Conservation (phyloP, 768 basidiomycete genomes). For the Leccinum rimulosum region DNA sequence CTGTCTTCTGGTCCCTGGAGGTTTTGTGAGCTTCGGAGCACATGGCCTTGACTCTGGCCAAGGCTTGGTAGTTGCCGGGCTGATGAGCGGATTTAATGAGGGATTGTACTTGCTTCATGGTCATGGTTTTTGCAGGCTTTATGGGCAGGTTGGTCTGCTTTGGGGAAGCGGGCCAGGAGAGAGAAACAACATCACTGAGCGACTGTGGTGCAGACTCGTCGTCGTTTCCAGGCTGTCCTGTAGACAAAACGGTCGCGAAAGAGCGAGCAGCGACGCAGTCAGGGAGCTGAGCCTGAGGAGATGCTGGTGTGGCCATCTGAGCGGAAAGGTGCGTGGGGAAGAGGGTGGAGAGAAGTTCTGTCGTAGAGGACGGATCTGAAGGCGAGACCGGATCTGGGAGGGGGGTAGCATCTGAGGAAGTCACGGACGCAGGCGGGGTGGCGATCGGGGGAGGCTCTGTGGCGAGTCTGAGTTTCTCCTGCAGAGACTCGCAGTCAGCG, state of each 20-base stretch:
- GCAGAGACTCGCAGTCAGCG: conserved; percentile 33
- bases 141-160: conserved; percentile 13
- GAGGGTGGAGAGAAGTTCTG: conserved; percentile 20
- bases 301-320: conserved; percentile 31
- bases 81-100: conserved; percentile 44
- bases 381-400: conserved; percentile 1
- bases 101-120: conserved; percentile 39
- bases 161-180: conserved; percentile 26
- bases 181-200: conserved; percentile 19
- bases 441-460: conserved; percentile 8
- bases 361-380: conserved; percentile 14
- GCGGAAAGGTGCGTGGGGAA: conserved; percentile 23
- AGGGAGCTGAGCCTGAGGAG: conserved; percentile 34
- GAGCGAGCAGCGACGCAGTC: conserved; percentile 36
- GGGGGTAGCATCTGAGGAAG: not conserved
- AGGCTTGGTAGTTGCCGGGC: conserved; percentile 39
- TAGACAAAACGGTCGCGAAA: conserved; percentile 31
- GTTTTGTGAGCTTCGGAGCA: conserved; percentile 46
- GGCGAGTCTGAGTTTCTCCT: conserved; percentile 21
- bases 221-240: conserved; percentile 27
- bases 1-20: conserved; percentile 42
- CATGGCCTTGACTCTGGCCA: conserved; percentile 42
- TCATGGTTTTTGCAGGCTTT: conserved; percentile 31
- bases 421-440: conserved; percentile 2
- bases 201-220: conserved; percentile 26